Evolutionary conservation across 768 basidiomycete genomes (phyloP).

Genomic region (Suillus bovinus): DNA sequence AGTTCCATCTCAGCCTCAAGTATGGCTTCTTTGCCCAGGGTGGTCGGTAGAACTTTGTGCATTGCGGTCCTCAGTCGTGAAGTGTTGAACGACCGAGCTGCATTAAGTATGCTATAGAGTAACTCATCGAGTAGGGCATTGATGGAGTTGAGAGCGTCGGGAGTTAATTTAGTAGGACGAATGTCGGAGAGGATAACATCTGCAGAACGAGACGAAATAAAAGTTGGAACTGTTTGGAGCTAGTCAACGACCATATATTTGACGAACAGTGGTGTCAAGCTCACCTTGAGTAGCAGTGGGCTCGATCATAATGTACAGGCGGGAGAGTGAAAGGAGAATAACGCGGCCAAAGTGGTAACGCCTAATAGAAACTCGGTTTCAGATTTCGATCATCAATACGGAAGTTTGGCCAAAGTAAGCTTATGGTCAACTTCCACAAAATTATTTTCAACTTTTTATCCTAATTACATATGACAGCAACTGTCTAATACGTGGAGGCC

Average conservation of each 20-base stretch:
- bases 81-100: slow-evolving; percentile 68
- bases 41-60: slow-evolving; percentile 71
- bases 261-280: slow-evolving; percentile 19
- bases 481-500: not conserved
- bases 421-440: not conserved
- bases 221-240: slow-evolving; percentile 53
- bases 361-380: slow-evolving; percentile 9
- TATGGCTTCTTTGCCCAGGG: slow-evolving; percentile 88
- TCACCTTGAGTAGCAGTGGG: slow-evolving; percentile 43
- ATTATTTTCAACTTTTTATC: not conserved
- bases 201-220: slow-evolving; percentile 81
- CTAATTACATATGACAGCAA: not conserved
- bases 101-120: slow-evolving; percentile 67
- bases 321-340: slow-evolving; percentile 14
- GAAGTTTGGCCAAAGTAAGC: slow-evolving; percentile 8
- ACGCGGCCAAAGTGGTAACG: slow-evolving; percentile 6
- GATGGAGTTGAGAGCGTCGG: slow-evolving; percentile 74
- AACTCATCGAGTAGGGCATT: slow-evolving; percentile 87
- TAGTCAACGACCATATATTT: slow-evolving; percentile 12
- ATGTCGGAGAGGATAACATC: slow-evolving; percentile 93
- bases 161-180: slow-evolving; percentile 83
- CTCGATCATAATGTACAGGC: slow-evolving; percentile 43
- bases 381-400: slow-evolving; percentile 7
- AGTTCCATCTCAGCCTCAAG: slow-evolving; percentile 93
- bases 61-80: slow-evolving; percentile 73